Base-by-base conservation (phyloP, 306 rosid species). In the Bauhinia variegata region DNA sequence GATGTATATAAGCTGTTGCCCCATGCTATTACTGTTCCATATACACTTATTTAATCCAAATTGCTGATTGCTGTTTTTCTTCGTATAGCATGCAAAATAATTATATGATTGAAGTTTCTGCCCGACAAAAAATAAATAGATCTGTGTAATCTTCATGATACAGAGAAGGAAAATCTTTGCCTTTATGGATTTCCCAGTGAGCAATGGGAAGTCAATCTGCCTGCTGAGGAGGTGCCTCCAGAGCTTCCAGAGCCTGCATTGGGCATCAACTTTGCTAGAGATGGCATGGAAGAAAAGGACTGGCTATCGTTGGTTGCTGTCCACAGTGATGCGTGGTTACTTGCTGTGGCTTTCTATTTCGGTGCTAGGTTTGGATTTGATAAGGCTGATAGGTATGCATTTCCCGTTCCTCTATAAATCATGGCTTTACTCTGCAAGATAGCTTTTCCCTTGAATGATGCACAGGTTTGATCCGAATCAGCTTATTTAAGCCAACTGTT, bases 301-400 rank as follows among this genome's bases (percentile, higher is more conserved):
- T 88, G 91, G 95, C 52, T 85, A 67, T 75, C 87, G 38, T 70
- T 85, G 72, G 95, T 88, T 23, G 89, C 95, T 72, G 86, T 75
- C 46, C 89, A 85, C 81, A 83, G 95, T 64, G 91, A 88, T 82
- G 84, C 96, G 0, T 86, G 96, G 96, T 73, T 88, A 68, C 84
- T 83, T 51, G 30, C 91, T 6, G 85, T 88, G 41, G 86, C 91
- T 11, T 83, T 79, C 60, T 86, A 75, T 58, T 83, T 86, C 54
- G 89, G 91, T 56, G 81, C 87, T 67, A 81, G 88, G 67, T 81
- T 82, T 75, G 86, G 84, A 42, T 88, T 83, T 70, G 89, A 88
- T 38, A 83, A 73, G 80, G 76, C 78, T 47, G 91, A 86, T 53
- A 88, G 96, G 96, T 81, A 77, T 50, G 44, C 46, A 5, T 56